Percentiles rank a stretch among this genome's conserved stretches.
Conservation (phyloP, 495 filamentous ascomycete genomes). For the Aspergillus haitiensis region DNA sequence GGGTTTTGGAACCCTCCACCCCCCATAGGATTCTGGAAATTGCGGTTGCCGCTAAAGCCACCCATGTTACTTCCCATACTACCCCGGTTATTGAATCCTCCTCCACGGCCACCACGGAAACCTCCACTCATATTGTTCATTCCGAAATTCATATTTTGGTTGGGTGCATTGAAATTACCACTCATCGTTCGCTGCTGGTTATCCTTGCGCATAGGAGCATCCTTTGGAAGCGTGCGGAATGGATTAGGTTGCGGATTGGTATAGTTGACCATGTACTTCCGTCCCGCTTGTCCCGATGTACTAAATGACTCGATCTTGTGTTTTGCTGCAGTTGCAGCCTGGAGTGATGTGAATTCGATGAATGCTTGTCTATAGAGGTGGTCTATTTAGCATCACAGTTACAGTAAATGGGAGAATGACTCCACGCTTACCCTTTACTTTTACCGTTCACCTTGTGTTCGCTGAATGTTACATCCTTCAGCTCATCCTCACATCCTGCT, state of each 20-base stretch:
- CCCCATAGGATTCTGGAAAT: conserved; percentile 56
- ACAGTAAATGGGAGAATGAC: background rate
- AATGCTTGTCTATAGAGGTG: conserved; percentile 73
- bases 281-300: conserved; percentile 54
- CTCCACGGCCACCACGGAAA: conserved; percentile 53
- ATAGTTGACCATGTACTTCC: conserved; percentile 73
- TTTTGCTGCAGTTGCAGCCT: conserved; percentile 85
- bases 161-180: conserved; percentile 31
- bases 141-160: conserved; percentile 36
- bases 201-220: conserved; percentile 74
- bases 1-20: conserved; percentile 54
- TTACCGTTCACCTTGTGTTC: conserved; percentile 99
- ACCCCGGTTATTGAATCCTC: conserved; percentile 45
- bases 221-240: conserved; percentile 89
- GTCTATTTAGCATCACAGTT: conserved; percentile 6
- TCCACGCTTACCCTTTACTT: conserved; percentile 77
- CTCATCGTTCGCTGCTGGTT: conserved; percentile 44
- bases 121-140: conserved; percentile 41
- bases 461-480: conserved; percentile 92
- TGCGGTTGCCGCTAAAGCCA: conserved; percentile 49
- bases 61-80: conserved; percentile 40
- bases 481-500: conserved; percentile 73
- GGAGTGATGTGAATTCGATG: conserved; percentile 77
- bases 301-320: conserved; percentile 69
- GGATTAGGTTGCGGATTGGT: conserved; percentile 77